Conservation (phyloP, 2,329 filamentous ascomycete species). For the Thielaviopsis euricoi region DNA sequence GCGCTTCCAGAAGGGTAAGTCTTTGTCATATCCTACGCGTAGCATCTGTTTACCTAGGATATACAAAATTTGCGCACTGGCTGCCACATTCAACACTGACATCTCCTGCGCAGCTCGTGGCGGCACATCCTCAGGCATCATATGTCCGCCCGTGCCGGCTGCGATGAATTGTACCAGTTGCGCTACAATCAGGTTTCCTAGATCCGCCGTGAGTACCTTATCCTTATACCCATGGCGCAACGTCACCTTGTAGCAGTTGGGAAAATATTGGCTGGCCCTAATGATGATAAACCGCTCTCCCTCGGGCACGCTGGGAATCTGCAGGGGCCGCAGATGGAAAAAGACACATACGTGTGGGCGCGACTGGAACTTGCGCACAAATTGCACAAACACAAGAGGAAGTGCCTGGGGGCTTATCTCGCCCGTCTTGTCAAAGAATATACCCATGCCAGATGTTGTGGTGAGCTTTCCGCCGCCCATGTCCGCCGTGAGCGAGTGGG, state of each 20-base stretch:
- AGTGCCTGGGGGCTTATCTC: slow-evolving; percentile 26
- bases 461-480: slow-evolving; percentile 28
- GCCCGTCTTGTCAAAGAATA: slow-evolving; percentile 68
- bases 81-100: slow-evolving; percentile 27
- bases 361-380: slow-evolving; percentile 52
- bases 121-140: background rate
- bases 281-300: slow-evolving; percentile 25
- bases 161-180: slow-evolving; percentile 39
- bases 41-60: slow-evolving; percentile 47
- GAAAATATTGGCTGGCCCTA: slow-evolving; percentile 20
- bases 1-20: background rate
- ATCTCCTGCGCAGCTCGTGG: slow-evolving; percentile 21
- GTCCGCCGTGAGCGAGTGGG: slow-evolving; percentile 22
- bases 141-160: slow-evolving; percentile 15
- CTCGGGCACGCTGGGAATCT: slow-evolving; percentile 36
- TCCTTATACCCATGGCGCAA: slow-evolving; percentile 60
- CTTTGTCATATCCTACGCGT: slow-evolving; percentile 25
- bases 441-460: slow-evolving; percentile 41
- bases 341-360: slow-evolving; percentile 55
- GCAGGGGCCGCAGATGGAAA: slow-evolving; percentile 53
- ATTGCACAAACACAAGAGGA: slow-evolving; percentile 55
- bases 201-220: slow-evolving; percentile 47
- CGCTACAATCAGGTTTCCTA: slow-evolving; percentile 39
- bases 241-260: slow-evolving; percentile 51
- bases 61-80: slow-evolving; percentile 33